Evolutionary conservation across 164 flowering plant species (phyloP).

Genomic region (Litsea cubeba): DNA sequence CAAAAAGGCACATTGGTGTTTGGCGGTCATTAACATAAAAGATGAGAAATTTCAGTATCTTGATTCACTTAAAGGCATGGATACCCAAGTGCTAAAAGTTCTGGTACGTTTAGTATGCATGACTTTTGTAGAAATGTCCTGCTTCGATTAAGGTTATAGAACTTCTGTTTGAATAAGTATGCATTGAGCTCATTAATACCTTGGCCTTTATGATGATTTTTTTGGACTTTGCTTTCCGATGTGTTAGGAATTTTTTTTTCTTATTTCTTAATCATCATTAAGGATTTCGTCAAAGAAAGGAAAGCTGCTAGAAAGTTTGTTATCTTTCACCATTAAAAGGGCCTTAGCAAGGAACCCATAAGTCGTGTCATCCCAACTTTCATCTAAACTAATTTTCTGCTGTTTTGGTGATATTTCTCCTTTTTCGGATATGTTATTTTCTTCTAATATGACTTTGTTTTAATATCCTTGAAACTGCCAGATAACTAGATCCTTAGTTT

Average conservation of each 20-base stretch:
- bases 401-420: too few species aligned
- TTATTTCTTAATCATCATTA: neutral
- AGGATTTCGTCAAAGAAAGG: neutral
- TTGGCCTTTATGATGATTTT: neutral
- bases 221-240: neutral
- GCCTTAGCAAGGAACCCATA: neutral
- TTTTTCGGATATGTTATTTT: too few species aligned
- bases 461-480: too few species aligned
- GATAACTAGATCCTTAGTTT: too few species aligned
- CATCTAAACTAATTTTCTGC: too few species aligned
- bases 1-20: conserved; percentile 82
- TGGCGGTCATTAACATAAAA: conserved; percentile 77
- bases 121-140: neutral
- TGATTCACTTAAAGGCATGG: conserved; percentile 78
- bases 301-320: neutral
- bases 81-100: conserved; percentile 42
- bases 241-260: neutral
- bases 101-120: conserved; percentile 47
- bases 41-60: conserved; percentile 89
- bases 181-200: neutral
- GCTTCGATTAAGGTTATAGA: neutral
- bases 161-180: neutral
- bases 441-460: too few species aligned
- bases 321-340: neutral
- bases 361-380: too few species aligned